Percentiles rank a stretch among this genome's conserved stretches.
Conservation (phyloP, 2,329 filamentous ascomycete species). For the Hypoxylon sp. region DNA sequence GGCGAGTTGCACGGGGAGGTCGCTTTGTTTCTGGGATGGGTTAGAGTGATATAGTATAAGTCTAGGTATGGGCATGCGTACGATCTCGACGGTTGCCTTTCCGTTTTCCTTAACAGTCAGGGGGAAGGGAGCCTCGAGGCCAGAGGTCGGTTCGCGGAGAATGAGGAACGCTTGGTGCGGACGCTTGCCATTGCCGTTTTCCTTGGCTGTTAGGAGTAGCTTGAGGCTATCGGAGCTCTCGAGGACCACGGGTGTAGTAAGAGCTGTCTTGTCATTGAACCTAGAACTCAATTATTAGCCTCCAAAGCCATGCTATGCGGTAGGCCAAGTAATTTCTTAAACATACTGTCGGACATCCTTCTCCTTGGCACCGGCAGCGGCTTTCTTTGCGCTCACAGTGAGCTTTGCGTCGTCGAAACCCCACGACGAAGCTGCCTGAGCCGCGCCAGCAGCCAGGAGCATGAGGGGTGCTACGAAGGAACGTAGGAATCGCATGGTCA, state of each 20-base stretch:
- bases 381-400: constrained; percentile 75
- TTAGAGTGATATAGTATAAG: constrained; percentile 34
- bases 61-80: constrained; percentile 61
- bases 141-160: constrained; percentile 78
- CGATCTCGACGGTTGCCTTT: constrained; percentile 86
- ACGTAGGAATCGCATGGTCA: constrained; percentile 59
- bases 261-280: constrained; percentile 69
- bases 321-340: neutral
- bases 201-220: constrained; percentile 83
- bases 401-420: constrained; percentile 80
- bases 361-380: constrained; percentile 70
- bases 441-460: constrained; percentile 64
- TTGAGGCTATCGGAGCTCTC: constrained; percentile 81
- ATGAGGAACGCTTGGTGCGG: constrained; percentile 96
- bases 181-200: constrained; percentile 81
- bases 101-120: constrained; percentile 88
- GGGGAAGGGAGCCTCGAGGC: constrained; percentile 88
- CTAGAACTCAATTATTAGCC: constrained; percentile 57
- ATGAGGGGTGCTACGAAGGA: constrained; percentile 58
- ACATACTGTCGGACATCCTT: constrained; percentile 65
- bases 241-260: constrained; percentile 75
- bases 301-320: neutral
- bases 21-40: constrained; percentile 79
- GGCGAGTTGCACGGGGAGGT: constrained; percentile 87
- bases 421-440: constrained; percentile 73